Evolutionary conservation across 805 yeast genomes (phyloP).

Genomic region (Starmerella apis): DNA sequence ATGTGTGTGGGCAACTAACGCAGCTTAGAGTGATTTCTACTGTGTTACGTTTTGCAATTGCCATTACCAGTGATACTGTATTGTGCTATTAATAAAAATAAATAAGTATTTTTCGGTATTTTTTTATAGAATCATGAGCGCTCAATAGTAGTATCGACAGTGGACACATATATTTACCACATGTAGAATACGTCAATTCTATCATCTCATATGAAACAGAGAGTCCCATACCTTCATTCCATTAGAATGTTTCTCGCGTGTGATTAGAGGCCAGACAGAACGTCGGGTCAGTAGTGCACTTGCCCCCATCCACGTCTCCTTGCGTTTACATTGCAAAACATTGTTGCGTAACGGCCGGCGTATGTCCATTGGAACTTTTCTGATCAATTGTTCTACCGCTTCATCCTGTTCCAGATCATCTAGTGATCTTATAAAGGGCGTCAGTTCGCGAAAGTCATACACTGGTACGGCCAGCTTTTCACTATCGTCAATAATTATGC

Average conservation of each 20-base stretch:
- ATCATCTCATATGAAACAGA: constrained; percentile 14
- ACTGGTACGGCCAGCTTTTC: constrained; percentile 23
- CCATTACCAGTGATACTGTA: too few relatives aligned
- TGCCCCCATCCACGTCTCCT: constrained; percentile 13
- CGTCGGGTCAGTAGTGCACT: constrained; percentile 14
- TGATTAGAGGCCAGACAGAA: constrained; percentile 22
- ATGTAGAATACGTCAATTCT: too few relatives aligned
- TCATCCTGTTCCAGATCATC: background rate
- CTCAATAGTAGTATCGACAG: too few relatives aligned
- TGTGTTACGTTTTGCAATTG: too few relatives aligned
- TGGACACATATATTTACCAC: too few relatives aligned
- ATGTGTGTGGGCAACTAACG: too few relatives aligned
- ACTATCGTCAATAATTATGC: constrained; percentile 6
- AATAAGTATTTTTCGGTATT: too few relatives aligned
- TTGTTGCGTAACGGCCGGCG: constrained; percentile 3
- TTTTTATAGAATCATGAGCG: too few relatives aligned
- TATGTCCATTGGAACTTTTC: constrained; percentile 10
- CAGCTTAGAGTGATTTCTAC: too few relatives aligned
- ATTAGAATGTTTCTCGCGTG: constrained; percentile 8
- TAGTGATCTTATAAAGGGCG: constrained; percentile 13
- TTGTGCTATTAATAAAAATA: too few relatives aligned
- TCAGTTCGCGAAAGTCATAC: constrained; percentile 24
- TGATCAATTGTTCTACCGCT: background rate
- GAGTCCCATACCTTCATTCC: constrained; percentile 19
- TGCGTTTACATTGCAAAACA: background rate